Percentiles rank a stretch among this genome's conserved stretches.
These are phyloP conservation scores for Viola pubescens DNA, from an alignment of 441 rosid genomes.

Conservation along the genomic window DNA sequence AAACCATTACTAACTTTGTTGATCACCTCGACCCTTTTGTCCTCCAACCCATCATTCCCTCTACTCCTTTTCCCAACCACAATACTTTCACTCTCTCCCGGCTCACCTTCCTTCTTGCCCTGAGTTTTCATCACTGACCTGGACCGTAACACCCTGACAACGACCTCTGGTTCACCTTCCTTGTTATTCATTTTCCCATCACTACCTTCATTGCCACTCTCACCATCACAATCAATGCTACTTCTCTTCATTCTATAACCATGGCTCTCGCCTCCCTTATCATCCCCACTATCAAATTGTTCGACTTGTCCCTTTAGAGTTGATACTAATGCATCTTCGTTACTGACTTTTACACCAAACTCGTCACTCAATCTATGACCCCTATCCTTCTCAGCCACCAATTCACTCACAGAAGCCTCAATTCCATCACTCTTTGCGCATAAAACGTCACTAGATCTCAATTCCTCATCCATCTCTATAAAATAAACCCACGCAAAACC, in stretches of 20 bases:
- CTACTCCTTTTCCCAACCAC: background rate
- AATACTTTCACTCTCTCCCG: background rate
- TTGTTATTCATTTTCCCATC: constrained; percentile 19
- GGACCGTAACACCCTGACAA: constrained; percentile 46
- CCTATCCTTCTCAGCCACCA: constrained; percentile 14
- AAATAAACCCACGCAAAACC: constrained; percentile 7
- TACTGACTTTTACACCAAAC: background rate
- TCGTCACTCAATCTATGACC: constrained; percentile 19
- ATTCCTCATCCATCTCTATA: constrained; percentile 36
- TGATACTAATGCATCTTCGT: too few relatives aligned
- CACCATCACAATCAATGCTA: constrained; percentile 20
- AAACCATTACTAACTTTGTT: background rate
- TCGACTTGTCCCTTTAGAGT: background rate
- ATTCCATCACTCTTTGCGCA: constrained; percentile 22
- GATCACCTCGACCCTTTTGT: background rate
- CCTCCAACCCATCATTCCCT: background rate
- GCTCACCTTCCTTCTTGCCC: background rate
- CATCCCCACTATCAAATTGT: constrained; percentile 18
- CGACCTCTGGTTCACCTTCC: constrained; percentile 19
- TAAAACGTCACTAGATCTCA: constrained; percentile 30
- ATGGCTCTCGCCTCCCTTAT: constrained; percentile 13
- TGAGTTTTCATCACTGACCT: constrained; percentile 22
- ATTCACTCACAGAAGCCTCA: constrained; percentile 15
- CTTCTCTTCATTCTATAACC: constrained; percentile 20
- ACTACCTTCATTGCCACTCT: constrained; percentile 16